Evolutionary conservation across 1,139 yeast genomes (phyloP).

Genomic region (Saccharomyces pastorianus): DNA sequence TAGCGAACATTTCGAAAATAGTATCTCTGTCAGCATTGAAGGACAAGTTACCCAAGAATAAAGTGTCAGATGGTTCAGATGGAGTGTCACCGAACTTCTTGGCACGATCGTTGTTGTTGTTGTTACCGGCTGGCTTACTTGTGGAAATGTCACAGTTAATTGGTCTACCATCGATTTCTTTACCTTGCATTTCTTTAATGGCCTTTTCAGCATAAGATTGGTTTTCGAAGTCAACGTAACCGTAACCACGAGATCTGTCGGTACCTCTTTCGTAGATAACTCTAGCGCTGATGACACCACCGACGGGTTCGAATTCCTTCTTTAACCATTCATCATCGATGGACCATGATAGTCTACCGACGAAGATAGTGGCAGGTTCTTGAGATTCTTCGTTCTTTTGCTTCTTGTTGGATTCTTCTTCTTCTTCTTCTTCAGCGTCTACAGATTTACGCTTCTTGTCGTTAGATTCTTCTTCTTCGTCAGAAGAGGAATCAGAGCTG

Average conservation of each 20-base stretch:
- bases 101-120: constrained; percentile 36
- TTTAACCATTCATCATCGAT: constrained; percentile 61
- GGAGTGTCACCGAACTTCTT: constrained; percentile 81
- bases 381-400: constrained; percentile 35
- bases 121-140: constrained; percentile 55
- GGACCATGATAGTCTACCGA: constrained; percentile 96
- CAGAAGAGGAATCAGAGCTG: constrained; percentile 29
- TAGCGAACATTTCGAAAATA: constrained; percentile 63
- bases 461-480: constrained; percentile 16
- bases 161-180: constrained; percentile 94
- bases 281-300: constrained; percentile 82
- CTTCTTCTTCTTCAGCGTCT: constrained; percentile 28
- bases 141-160: constrained; percentile 88
- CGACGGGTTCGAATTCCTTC: constrained; percentile 48
- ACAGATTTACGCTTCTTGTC: constrained; percentile 36
- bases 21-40: constrained; percentile 80
- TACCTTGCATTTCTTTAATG: constrained; percentile 74
- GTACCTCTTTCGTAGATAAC: constrained; percentile 88
- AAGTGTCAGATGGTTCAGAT: constrained; percentile 88
- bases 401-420: constrained; percentile 35
- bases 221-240: constrained; percentile 88
- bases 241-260: constrained; percentile 95
- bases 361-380: constrained; percentile 82
- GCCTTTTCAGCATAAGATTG: constrained; percentile 81
- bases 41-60: constrained; percentile 91